Evolutionary conservation across 1,139 yeast genomes (phyloP).

Genomic region (Blastobotrys malaysiensis): DNA sequence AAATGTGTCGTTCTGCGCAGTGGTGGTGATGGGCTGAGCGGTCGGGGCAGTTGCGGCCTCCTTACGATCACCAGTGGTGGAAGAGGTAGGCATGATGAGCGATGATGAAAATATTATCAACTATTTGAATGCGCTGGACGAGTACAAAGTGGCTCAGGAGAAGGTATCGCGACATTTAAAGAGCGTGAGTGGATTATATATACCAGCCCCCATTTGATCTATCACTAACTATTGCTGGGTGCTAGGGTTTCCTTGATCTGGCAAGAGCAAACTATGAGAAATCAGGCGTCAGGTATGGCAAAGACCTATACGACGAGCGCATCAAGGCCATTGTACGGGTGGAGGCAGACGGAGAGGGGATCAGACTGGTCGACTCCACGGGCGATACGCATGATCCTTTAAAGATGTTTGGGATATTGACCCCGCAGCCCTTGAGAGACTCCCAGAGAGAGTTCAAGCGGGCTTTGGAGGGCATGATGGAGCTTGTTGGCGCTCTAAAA

Average conservation of each 20-base stretch:
- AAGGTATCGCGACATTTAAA: constrained; percentile 11
- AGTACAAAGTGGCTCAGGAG: constrained; percentile 14
- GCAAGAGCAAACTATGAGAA: constrained; percentile 31
- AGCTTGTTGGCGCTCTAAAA: constrained; percentile 26
- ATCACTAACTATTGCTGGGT: constrained; percentile 1
- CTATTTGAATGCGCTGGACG: constrained; percentile 16
- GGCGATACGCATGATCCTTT: constrained; percentile 38
- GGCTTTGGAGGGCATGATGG: constrained; percentile 33
- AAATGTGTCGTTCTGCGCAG: neutral
- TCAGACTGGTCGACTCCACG: constrained; percentile 4
- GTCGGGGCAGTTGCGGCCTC: neutral
- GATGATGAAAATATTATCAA: constrained; percentile 13
- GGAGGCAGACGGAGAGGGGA: neutral
- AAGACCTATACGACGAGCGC: constrained; percentile 30
- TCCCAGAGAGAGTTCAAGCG: constrained; percentile 39
- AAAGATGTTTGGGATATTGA: constrained; percentile 47
- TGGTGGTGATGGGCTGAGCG: neutral
- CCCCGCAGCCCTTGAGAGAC: constrained; percentile 40
- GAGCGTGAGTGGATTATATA: constrained; percentile 9
- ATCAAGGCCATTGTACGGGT: constrained; percentile 21
- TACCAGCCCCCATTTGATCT: neutral
- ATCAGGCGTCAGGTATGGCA: constrained; percentile 23
- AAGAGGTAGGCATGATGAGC: neutral
- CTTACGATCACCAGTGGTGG: neutral
- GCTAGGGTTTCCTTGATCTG: constrained; percentile 28